These are phyloP conservation scores for Quercus aquifolioides DNA, from an alignment of 306 rosid genomes.

Conservation along the genomic window DNA sequence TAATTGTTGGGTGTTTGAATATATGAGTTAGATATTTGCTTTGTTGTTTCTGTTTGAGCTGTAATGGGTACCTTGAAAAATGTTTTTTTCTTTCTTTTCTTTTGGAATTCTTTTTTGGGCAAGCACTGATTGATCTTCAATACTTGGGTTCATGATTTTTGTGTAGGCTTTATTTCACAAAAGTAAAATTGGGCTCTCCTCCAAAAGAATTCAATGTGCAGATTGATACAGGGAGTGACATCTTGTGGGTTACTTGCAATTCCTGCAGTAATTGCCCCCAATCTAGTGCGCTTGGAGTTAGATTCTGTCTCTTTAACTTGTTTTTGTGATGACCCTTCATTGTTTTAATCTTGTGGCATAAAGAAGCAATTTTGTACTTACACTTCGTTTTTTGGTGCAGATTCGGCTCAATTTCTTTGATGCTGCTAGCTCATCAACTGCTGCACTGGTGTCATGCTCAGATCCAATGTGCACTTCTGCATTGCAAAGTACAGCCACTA, in stretches of 20 bases:
- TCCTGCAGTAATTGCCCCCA: slow-evolving; percentile 85
- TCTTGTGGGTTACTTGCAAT: slow-evolving; percentile 89
- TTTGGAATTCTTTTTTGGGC: neutral
- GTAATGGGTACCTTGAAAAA: neutral
- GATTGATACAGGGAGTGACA: slow-evolving; percentile 94
- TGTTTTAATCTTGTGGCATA: slow-evolving; percentile 2
- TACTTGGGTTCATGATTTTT: slow-evolving; percentile 33
- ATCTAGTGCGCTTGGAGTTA: slow-evolving; percentile 83
- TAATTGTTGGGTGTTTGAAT: neutral
- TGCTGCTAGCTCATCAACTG: slow-evolving; percentile 61
- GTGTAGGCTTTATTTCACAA: slow-evolving; percentile 77
- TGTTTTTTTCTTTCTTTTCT: neutral
- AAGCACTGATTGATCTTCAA: neutral
- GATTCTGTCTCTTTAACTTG: slow-evolving; percentile 7
- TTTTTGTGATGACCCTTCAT: slow-evolving; percentile 11
- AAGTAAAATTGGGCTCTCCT: slow-evolving; percentile 88
- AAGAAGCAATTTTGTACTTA: slow-evolving; percentile 6
- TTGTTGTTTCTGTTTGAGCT: neutral
- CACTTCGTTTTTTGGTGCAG: slow-evolving; percentile 40
- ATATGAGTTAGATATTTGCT: no score
- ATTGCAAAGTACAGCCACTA: slow-evolving; percentile 51
- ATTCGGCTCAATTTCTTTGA: slow-evolving; percentile 82
- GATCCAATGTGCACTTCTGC: slow-evolving; percentile 69
- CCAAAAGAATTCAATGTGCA: slow-evolving; percentile 86
- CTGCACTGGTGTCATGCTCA: slow-evolving; percentile 58